Base-by-base conservation (phyloP, 2,329 filamentous ascomycete genomes). In the Thelonectria olida region DNA sequence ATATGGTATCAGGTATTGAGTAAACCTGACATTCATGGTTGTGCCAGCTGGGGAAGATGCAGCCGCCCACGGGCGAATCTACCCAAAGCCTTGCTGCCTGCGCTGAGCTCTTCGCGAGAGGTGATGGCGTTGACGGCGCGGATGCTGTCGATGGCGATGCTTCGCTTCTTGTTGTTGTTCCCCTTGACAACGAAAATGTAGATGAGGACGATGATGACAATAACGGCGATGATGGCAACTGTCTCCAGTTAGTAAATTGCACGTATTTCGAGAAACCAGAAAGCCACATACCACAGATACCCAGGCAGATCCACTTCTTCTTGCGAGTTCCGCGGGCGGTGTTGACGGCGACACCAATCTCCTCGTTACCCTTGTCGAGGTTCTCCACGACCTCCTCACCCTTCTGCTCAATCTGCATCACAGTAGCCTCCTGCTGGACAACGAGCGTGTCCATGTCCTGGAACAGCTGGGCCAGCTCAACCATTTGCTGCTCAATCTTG, bases 271-370 rank as follows among this genome's bases (percentile, higher is more conserved):
- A 10, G 9, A 13, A 27, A 6, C 17, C 17, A 38, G 5, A 13
- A 22, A 17, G 19, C 59, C 19, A 73, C 85, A 69, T 81, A 88
- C 85, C 80, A 70, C 84, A 81, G 73, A 97, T 92, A 72, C 90
- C 89, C 69, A 97, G 80, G 83, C 93, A 97, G 76, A 92, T 94
- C 94, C 93, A 97, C 91, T 97, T 97, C 93, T 96, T 97, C 82
- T 89, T 92, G 69, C 92, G 86, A 51, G 91, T 92, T 70, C 88
- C 87, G 75, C 90, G 85, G 8, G 95, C 95, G 69, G 92, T 97
- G 63, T 85, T 84, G 64, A 97, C 91, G 12, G 94, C 94, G n/a
- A 86, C 86, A 38, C 85, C 88, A 61, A 98, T 91, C 77, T 97
- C 88, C 65, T 88, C 85, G 74, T 96, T 97, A 66, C 90, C 95